A percentile compares a stretch with the other conserved stretches of the same genome.
phyloP scores from a whole-genome alignment of 495 filamentous ascomycete genomes.

The Penicillium waksmanii region DNA sequence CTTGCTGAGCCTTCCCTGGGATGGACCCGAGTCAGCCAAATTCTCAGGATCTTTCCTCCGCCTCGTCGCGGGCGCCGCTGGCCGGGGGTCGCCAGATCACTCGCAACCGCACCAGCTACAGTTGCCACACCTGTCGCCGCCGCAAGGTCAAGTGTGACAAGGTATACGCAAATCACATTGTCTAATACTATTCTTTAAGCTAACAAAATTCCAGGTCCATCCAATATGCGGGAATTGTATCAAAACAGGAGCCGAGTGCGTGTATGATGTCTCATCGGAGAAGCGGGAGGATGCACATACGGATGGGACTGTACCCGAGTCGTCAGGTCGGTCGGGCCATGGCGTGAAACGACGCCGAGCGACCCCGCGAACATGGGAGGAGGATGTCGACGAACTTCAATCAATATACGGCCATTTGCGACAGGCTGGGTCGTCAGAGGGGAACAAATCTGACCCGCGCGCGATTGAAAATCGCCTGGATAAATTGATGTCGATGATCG shows the following conservation, averaged over 20 bases:
- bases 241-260: conserved; percentile 49
- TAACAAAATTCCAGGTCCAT: conserved; percentile 38
- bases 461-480: conserved; percentile 50
- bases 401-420: conserved; percentile 43
- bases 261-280: conserved; percentile 43
- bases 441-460: conserved; percentile 34
- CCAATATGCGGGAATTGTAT: conserved; percentile 52
- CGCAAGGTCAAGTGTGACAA: conserved; percentile 55
- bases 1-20: conserved; percentile 1
- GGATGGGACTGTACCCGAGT: conserved; percentile 14
- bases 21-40: conserved; percentile 22
- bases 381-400: conserved; percentile 42
- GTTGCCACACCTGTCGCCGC: conserved; percentile 52
- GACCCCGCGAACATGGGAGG: conserved; percentile 34
- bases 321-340: conserved; percentile 26
- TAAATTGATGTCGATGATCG: conserved; percentile 52
- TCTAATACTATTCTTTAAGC: background rate
- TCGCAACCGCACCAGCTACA: conserved; percentile 53
- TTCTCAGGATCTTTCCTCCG: conserved; percentile 9
- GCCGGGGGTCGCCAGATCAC: conserved; percentile 48
- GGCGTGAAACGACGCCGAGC: conserved; percentile 44
- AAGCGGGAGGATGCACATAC: conserved; percentile 24
- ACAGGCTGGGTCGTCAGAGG: conserved; percentile 27
- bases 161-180: conserved; percentile 19
- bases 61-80: conserved; percentile 25